Percentiles rank a stretch among this genome's conserved stretches.
Conservation (phyloP, 2,329 filamentous ascomycete species). For the Cryphonectria nitschkei region DNA sequence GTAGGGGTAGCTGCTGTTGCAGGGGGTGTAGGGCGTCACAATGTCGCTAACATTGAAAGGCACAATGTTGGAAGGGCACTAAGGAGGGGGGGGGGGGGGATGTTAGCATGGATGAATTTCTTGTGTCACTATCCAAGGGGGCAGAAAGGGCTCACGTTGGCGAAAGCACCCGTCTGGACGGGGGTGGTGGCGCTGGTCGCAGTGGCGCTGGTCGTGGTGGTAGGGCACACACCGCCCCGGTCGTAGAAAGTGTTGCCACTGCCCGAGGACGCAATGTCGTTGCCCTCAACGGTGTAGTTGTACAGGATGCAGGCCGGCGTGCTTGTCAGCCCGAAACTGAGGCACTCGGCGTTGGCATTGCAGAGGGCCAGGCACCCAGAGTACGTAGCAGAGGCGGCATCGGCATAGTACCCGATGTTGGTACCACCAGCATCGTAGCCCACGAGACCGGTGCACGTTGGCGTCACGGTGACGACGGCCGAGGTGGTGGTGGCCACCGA, state of each 20-base stretch:
- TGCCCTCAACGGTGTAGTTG: constrained; percentile 26
- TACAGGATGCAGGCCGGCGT: constrained; percentile 26
- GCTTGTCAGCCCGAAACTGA: constrained; percentile 24
- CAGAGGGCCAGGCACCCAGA: constrained; percentile 25
- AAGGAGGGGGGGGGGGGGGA: too few species aligned
- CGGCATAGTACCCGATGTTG: constrained; percentile 26
- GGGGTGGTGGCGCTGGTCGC: constrained; percentile 13
- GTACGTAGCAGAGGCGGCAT: constrained; percentile 25
- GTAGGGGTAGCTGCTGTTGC: constrained; percentile 23
- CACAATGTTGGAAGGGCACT: constrained; percentile 27
- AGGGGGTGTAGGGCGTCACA: constrained; percentile 24
- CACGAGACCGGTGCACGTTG: constrained; percentile 23
- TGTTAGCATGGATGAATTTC: background rate
- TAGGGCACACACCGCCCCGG: constrained; percentile 22
- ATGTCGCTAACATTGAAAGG: constrained; percentile 23
- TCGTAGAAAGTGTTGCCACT: constrained; percentile 28
- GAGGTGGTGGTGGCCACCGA: constrained; percentile 7
- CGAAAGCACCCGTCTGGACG: constrained; percentile 26
- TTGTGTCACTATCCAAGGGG: too few species aligned
- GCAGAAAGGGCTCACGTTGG: constrained; percentile 19
- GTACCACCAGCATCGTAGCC: constrained; percentile 24
- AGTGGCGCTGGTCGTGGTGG: constrained; percentile 19
- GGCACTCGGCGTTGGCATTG: constrained; percentile 23
- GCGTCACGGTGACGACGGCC: constrained; percentile 17
- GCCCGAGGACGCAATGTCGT: constrained; percentile 18